Evolutionary conservation across 2,329 filamentous ascomycete genomes (phyloP).

Genomic region (Stachybotrys chlorohalonatus): DNA sequence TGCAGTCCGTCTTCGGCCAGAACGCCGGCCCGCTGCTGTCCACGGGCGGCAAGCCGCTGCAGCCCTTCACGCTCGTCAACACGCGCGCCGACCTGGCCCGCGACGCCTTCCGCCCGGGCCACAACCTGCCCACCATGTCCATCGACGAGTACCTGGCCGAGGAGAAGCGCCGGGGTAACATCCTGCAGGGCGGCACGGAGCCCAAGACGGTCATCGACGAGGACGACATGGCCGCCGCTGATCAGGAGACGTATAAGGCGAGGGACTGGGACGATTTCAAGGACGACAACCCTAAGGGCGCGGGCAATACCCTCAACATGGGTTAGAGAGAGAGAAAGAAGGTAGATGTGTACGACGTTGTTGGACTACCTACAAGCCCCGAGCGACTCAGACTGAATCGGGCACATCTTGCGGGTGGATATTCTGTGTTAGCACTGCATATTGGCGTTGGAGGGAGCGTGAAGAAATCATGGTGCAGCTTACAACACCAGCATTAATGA

Average conservation of each 20-base stretch:
- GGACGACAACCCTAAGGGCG: conserved; percentile 78
- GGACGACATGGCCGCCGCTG: conserved; percentile 80
- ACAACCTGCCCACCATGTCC: conserved; percentile 93
- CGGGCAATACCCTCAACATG: conserved; percentile 76
- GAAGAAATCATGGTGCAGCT: neutral
- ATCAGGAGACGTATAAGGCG: conserved; percentile 87
- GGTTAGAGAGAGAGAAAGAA: conserved; percentile 30
- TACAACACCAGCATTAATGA: neutral
- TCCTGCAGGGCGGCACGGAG: conserved; percentile 84
- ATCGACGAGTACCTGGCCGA: conserved; percentile 98
- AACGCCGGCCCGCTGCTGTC: conserved; percentile 64
- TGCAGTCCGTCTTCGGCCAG: conserved; percentile 30
- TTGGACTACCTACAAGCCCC: too few species aligned
- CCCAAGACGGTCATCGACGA: conserved; percentile 71
- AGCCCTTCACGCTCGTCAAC: conserved; percentile 81
- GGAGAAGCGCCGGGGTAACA: conserved; percentile 72
- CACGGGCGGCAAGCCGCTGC: conserved; percentile 71
- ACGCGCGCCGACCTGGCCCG: conserved; percentile 65
- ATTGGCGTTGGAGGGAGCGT: neutral
- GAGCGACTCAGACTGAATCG: too few species aligned
- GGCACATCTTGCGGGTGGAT: neutral
- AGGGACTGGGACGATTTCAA: conserved; percentile 91
- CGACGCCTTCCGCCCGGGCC: conserved; percentile 81
- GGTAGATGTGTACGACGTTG: too few species aligned
- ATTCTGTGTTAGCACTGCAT: neutral